Percentiles rank a stretch among this genome's conserved stretches.
These are phyloP conservation scores for Sphagnum contortum DNA, from an alignment of 225 moss, liverwort and hornwort genomes.

Conservation along the genomic window DNA sequence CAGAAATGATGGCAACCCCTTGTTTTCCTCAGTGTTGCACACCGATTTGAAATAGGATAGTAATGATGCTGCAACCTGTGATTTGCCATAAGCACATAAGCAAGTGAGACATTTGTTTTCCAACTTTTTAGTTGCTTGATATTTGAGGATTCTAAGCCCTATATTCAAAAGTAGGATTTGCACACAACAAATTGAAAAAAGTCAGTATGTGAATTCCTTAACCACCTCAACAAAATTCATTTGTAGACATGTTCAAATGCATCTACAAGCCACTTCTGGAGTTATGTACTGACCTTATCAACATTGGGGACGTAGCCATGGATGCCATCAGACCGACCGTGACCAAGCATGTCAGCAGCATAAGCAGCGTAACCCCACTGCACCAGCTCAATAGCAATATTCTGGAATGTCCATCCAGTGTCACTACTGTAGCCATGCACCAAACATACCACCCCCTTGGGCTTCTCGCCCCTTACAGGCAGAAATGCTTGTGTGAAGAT, in stretches of 20 bases:
- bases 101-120: no score
- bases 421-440: slow-evolving; percentile 68
- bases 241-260: no score
- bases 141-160: no score
- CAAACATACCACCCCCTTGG: slow-evolving; percentile 50
- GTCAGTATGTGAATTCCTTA: no score
- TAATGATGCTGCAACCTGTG: slow-evolving; percentile 34
- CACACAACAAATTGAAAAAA: no score
- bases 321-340: slow-evolving; percentile 58
- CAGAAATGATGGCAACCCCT: slow-evolving; percentile 49
- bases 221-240: no score
- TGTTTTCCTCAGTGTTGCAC: slow-evolving; percentile 33
- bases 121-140: no score
- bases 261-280: no score
- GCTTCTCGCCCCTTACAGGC: slow-evolving; percentile 15
- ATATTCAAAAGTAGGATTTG: no score
- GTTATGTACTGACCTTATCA: slow-evolving; percentile 24
- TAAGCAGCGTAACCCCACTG: slow-evolving; percentile 54
- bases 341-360: slow-evolving; percentile 68
- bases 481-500: slow-evolving; percentile 61
- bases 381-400: slow-evolving; percentile 24
- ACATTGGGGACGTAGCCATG: slow-evolving; percentile 31
- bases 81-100: background rate
- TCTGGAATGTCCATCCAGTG: slow-evolving; percentile 55
- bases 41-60: slow-evolving; percentile 49